Evolutionary conservation across 2,329 filamentous ascomycete genomes (phyloP).

Genomic region (Microsporum ferrugineum): DNA sequence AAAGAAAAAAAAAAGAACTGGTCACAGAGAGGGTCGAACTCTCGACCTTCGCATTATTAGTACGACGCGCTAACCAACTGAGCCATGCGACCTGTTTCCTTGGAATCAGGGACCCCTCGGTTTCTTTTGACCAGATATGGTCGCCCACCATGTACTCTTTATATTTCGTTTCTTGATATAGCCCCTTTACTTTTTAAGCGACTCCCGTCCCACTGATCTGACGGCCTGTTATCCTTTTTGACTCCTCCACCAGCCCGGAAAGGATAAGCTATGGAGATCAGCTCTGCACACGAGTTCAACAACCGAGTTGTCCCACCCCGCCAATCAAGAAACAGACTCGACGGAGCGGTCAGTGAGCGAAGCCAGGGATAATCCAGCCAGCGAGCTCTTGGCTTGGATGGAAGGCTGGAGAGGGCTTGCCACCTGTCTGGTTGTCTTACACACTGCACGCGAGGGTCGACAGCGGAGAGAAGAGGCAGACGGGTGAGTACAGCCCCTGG

Average conservation of each 20-base stretch:
- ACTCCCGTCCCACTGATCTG: too few species aligned
- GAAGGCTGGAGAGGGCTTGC: not conserved
- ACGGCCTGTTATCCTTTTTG: not conserved
- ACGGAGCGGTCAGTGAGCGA: not conserved
- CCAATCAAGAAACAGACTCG: not conserved
- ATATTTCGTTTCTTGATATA: too few species aligned
- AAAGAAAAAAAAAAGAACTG: not conserved
- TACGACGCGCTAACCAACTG: slow-evolving; percentile 5
- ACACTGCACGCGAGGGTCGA: too few species aligned
- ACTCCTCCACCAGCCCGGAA: not conserved
- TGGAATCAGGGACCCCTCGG: not conserved
- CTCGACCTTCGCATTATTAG: slow-evolving; percentile 5
- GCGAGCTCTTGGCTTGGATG: not conserved
- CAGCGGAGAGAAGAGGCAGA: too few species aligned
- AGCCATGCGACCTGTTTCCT: slow-evolving; percentile 1
- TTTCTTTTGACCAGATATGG: not conserved
- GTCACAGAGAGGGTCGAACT: slow-evolving; percentile 5
- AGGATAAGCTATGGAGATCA: not conserved
- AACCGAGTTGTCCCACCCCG: not conserved
- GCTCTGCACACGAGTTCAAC: not conserved
- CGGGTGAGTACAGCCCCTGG: too few species aligned
- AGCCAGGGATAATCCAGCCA: not conserved
- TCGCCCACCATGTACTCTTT: too few species aligned
- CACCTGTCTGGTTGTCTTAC: not conserved
- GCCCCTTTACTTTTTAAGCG: too few species aligned